Evolutionary conservation across 352 stramenopile species (phyloP).

Genomic region (Globisporangium parvum): DNA sequence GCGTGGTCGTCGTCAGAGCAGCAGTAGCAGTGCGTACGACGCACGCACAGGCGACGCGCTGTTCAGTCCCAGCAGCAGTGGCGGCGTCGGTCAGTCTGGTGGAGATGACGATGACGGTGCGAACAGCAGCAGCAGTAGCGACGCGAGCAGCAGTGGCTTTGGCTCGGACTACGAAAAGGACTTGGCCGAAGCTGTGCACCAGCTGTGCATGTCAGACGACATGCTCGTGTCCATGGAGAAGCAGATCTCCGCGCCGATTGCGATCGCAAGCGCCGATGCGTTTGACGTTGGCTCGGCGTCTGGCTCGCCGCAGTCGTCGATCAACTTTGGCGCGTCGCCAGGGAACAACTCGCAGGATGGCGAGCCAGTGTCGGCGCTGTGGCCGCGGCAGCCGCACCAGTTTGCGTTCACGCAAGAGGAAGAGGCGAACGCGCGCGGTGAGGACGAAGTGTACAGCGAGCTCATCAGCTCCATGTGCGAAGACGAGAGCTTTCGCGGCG

Average conservation of each 20-base stretch:
- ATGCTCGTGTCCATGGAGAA: constrained; percentile 41
- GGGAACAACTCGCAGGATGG: constrained; percentile 60
- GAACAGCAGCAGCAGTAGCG: constrained; percentile 5
- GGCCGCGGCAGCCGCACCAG: constrained; percentile 73
- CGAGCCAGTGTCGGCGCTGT: constrained; percentile 66
- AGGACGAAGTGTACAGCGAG: constrained; percentile 83
- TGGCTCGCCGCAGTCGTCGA: constrained; percentile 62
- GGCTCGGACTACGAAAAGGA: constrained; percentile 68
- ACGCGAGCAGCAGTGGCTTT: constrained; percentile 42
- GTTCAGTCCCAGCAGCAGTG: constrained; percentile 3
- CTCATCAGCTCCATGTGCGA: constrained; percentile 59
- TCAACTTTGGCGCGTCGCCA: constrained; percentile 55
- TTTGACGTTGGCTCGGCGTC: constrained; percentile 28
- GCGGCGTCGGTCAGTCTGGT: constrained; percentile 3
- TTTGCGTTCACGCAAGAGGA: constrained; percentile 85
- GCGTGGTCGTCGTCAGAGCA: constrained; percentile 1
- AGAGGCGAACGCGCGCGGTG: constrained; percentile 40
- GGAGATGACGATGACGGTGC: constrained; percentile 10
- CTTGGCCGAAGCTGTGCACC: constrained; percentile 57
- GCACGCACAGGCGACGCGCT: background rate
- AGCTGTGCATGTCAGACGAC: constrained; percentile 62
- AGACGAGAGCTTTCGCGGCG: constrained; percentile 44
- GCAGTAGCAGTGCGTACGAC: background rate
- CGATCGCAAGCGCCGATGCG: constrained; percentile 23
- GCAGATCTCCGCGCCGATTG: constrained; percentile 48